A percentile compares a stretch with the other conserved stretches of the same genome.
phyloP scores from a whole-genome alignment of 257 asterid species.

The Leptodermis oblonga region DNA sequence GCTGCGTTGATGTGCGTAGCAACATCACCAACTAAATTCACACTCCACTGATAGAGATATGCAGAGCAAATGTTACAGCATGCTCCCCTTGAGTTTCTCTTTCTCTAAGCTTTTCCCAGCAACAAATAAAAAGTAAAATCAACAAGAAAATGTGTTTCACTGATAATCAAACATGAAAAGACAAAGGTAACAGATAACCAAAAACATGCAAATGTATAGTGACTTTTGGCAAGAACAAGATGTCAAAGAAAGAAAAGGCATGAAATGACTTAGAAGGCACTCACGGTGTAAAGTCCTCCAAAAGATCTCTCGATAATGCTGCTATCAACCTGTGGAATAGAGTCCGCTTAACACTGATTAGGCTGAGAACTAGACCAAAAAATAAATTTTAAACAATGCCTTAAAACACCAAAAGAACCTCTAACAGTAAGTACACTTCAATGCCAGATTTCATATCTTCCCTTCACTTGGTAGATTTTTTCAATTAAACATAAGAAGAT shows the following conservation, averaged over 20 bases:
- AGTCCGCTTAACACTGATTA: background rate
- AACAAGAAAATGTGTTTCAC: background rate
- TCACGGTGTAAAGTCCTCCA: constrained; percentile 77
- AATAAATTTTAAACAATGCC: no score
- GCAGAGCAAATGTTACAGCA: background rate
- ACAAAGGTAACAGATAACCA: background rate
- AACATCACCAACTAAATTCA: background rate
- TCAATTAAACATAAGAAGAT: no score
- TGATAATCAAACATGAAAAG: background rate
- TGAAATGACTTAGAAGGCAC: constrained; percentile 30
- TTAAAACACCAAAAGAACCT: no score
- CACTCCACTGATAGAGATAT: background rate
- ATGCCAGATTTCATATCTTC: background rate
- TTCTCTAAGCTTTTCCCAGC: background rate
- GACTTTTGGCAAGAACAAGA: background rate
- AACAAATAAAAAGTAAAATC: background rate
- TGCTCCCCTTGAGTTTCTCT: background rate
- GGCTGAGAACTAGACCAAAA: constrained; percentile 10
- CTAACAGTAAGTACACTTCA: background rate
- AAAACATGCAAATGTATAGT: background rate
- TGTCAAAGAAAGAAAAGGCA: background rate
- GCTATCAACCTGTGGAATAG: constrained; percentile 65
- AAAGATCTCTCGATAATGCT: constrained; percentile 81
- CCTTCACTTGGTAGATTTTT: background rate
- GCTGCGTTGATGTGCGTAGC: no score